Evolutionary conservation across 2,329 filamentous ascomycete species (phyloP).

Genomic region (Colletotrichum eremochloae): DNA sequence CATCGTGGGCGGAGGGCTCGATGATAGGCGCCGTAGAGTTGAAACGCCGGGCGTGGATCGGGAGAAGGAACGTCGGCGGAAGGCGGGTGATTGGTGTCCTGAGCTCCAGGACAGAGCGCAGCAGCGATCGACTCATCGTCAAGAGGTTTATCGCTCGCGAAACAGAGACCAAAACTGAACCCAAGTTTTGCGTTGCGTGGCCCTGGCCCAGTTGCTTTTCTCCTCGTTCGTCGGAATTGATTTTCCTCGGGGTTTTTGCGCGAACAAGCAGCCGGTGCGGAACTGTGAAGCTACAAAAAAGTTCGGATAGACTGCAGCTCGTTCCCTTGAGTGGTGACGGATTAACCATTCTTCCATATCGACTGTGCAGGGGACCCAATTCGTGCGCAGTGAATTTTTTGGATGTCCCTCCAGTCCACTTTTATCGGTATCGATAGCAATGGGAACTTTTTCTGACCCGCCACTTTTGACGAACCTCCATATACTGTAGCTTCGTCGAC

Average conservation of each 20-base stretch:
- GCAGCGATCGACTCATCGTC: constrained; percentile 70
- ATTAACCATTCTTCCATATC: constrained; percentile 13
- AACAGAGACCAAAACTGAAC: constrained; percentile 8
- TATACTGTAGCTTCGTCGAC: not conserved
- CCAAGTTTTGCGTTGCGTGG: not conserved
- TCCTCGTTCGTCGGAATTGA: constrained; percentile 17
- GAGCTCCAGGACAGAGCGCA: constrained; percentile 74
- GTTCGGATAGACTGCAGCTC: constrained; percentile 22
- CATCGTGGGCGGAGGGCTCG: constrained; percentile 50
- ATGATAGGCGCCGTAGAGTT: constrained; percentile 65
- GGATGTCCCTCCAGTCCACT: constrained; percentile 11
- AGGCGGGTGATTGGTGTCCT: constrained; percentile 60
- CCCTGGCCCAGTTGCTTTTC: not conserved
- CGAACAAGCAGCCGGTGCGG: not conserved
- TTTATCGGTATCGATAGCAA: constrained; percentile 27
- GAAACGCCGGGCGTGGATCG: constrained; percentile 54
- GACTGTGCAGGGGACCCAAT: not conserved
- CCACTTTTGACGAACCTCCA: constrained; percentile 27
- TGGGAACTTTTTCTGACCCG: constrained; percentile 39
- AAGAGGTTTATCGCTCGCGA: not conserved
- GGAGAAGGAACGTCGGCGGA: constrained; percentile 47
- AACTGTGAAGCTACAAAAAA: constrained; percentile 34
- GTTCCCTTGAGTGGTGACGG: constrained; percentile 9
- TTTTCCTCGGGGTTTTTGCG: constrained; percentile 12
- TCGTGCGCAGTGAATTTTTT: constrained; percentile 13